Percentiles rank a stretch among this genome's conserved stretches.
phyloP scores from a whole-genome alignment of 768 basidiomycete genomes.

The Crepidotus variabilis region DNA sequence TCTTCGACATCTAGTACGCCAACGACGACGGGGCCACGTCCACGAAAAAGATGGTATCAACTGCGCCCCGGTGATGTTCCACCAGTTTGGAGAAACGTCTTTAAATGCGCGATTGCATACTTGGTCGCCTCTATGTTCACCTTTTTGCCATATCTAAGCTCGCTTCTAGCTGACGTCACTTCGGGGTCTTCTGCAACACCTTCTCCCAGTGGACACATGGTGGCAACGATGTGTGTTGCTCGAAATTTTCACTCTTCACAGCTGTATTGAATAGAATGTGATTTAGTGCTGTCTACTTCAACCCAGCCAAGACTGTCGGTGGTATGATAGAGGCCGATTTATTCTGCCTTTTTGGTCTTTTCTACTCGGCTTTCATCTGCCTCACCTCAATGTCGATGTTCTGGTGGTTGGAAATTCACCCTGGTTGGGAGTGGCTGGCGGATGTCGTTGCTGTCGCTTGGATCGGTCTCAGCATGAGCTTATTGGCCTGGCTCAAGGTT shows the following conservation, averaged over 20 bases:
- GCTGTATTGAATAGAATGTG: constrained; percentile 1
- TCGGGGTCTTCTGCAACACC: constrained; percentile 49
- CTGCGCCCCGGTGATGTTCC: constrained; percentile 11
- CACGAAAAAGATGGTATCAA: constrained; percentile 15
- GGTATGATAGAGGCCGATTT: constrained; percentile 90
- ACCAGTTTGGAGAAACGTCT: constrained; percentile 46
- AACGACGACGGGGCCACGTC: neutral
- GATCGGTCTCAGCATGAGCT: constrained; percentile 80
- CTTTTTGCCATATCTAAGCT: constrained; percentile 73
- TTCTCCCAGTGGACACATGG: constrained; percentile 83
- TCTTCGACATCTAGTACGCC: constrained; percentile 7
- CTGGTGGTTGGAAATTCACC: constrained; percentile 70
- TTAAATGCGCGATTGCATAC: constrained; percentile 93
- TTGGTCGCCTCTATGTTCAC: constrained; percentile 91
- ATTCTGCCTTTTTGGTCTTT: constrained; percentile 67
- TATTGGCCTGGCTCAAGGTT: constrained; percentile 86
- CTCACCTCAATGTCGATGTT: constrained; percentile 75
- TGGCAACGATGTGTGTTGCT: constrained; percentile 78
- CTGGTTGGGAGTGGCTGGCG: constrained; percentile 71
- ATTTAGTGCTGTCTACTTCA: constrained; percentile 77
- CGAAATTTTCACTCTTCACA: neutral
- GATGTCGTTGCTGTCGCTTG: constrained; percentile 73
- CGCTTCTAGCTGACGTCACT: constrained; percentile 47
- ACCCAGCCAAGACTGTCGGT: constrained; percentile 91
- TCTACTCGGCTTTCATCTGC: constrained; percentile 72